Base-by-base conservation (phyloP, 768 basidiomycete species). In the Coprinopsis strossmayeri region DNA sequence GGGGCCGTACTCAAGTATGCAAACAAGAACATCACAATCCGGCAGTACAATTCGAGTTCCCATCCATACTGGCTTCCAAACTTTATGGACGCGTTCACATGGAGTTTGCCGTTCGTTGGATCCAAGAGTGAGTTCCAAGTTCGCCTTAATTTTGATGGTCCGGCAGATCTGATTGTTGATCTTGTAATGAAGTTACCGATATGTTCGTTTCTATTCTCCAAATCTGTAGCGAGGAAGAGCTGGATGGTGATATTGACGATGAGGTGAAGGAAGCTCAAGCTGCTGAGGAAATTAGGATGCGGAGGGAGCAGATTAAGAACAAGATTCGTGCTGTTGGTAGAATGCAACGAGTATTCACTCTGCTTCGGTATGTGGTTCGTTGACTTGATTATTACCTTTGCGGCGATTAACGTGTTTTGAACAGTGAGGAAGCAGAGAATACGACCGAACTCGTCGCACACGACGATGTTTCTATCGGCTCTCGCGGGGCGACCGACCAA, bases 81-180 rank as follows among this genome's bases (percentile, higher is more conserved):
- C 69, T 96, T 96, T 58, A 94, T 94, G 81, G 91, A 98, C 60
- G 93, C 91, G 25, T 98, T 98, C 62, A 95, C 93, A 10, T 98
- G 94, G 95, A 91, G 87, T 74, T 64, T 98, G 49, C 95, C 95
- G 0, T 98, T 98, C 62, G 93, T 98, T 3, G 94, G 93, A 45
- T 84, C 91, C 55, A 98, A 98, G 71, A 96, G 94, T 94, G 53
- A 47, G 89, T 70, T n/a, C n/a, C n/a, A n/a, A n/a, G n/a, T n/a
- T n/a, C n/a, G n/a, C n/a, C n/a, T n/a, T n/a, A n/a, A n/a, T n/a
- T n/a, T n/a, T n/a, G n/a, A n/a, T n/a, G n/a, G n/a, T n/a, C n/a
- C n/a, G n/a, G n/a, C n/a, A n/a, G n/a, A n/a, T n/a, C n/a, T n/a
- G n/a, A n/a, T n/a, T 28, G 44, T 27, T 25, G 12, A 50, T 44